Evolutionary conservation across 257 asterid species (phyloP).

Genomic region (Cynanchum wilfordii): DNA sequence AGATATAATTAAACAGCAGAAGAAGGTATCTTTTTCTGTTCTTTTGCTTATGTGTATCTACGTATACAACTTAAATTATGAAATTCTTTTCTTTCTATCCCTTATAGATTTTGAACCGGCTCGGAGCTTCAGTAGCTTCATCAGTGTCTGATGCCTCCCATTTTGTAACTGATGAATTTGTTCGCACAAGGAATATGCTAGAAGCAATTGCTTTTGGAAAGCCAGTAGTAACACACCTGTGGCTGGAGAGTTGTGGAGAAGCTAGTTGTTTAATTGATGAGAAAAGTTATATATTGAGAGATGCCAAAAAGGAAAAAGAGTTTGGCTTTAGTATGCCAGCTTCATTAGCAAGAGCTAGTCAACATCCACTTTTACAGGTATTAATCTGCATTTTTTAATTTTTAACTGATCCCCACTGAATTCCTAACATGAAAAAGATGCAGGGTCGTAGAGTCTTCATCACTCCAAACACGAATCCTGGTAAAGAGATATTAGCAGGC

Average conservation of each 20-base stretch:
- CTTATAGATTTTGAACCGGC: constrained; percentile 58
- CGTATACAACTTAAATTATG: constrained; percentile 4
- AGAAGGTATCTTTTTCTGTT: constrained; percentile 45
- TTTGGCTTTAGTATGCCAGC: constrained; percentile 78
- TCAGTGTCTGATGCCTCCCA: constrained; percentile 87
- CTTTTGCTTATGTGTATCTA: constrained; percentile 15
- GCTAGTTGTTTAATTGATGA: constrained; percentile 78
- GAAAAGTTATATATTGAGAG: constrained; percentile 74
- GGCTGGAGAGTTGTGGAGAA: constrained; percentile 92
- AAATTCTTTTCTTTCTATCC: constrained; percentile 11
- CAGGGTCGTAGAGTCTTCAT: constrained; percentile 79
- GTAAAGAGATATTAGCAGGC: constrained; percentile 63
- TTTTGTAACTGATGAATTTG: constrained; percentile 85
- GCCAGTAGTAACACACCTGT: constrained; percentile 78
- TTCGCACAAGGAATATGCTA: constrained; percentile 86
- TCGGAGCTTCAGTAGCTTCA: constrained; percentile 68
- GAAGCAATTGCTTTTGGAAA: constrained; percentile 95
- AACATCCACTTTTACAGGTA: constrained; percentile 85
- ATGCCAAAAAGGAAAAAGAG: constrained; percentile 77
- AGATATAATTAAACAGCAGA: constrained; percentile 66
- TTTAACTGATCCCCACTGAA: constrained; percentile 10
- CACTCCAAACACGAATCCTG: constrained; percentile 94
- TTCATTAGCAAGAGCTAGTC: constrained; percentile 70
- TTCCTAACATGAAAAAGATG: constrained; percentile 27
- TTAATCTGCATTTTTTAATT: constrained; percentile 7